Evolutionary conservation across 2,329 filamentous ascomycete genomes (phyloP).

Genomic region (Hypoxylon sp.): DNA sequence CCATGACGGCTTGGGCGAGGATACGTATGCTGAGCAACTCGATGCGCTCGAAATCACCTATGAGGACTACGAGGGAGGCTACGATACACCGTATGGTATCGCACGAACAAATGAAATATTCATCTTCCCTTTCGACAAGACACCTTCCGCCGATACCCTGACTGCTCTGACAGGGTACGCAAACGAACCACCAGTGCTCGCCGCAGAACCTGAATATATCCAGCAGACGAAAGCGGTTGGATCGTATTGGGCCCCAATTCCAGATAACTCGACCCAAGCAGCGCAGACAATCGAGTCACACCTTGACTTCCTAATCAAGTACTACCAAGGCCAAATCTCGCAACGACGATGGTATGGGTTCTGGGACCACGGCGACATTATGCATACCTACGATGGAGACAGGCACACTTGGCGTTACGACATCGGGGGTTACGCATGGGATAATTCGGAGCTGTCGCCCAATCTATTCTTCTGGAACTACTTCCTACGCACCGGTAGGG

Average conservation of each 20-base stretch:
- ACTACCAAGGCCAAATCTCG: slow-evolving; percentile 68
- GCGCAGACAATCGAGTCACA: slow-evolving; percentile 62
- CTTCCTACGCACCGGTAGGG: slow-evolving; percentile 70
- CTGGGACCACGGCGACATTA: slow-evolving; percentile 72
- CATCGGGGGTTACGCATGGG: slow-evolving; percentile 74
- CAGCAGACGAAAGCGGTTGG: slow-evolving; percentile 66
- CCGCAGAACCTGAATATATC: slow-evolving; percentile 63
- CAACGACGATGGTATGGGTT: slow-evolving; percentile 74
- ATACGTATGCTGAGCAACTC: slow-evolving; percentile 69
- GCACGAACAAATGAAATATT: slow-evolving; percentile 70
- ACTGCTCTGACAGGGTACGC: slow-evolving; percentile 59
- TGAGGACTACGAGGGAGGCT: slow-evolving; percentile 70
- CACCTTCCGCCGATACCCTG: slow-evolving; percentile 63
- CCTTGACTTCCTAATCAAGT: slow-evolving; percentile 68
- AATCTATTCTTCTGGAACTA: slow-evolving; percentile 74
- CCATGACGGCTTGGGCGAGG: slow-evolving; percentile 68
- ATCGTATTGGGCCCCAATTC: slow-evolving; percentile 64
- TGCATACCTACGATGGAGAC: slow-evolving; percentile 72
- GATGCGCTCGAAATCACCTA: slow-evolving; percentile 74
- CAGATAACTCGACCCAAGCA: slow-evolving; percentile 44
- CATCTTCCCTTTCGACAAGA: slow-evolving; percentile 65
- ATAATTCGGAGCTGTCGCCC: slow-evolving; percentile 73
- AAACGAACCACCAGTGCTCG: slow-evolving; percentile 66
- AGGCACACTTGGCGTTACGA: slow-evolving; percentile 74
- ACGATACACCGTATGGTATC: slow-evolving; percentile 69